Base-by-base conservation (phyloP, 805 yeast species). In the Candida jianshihensis region DNA sequence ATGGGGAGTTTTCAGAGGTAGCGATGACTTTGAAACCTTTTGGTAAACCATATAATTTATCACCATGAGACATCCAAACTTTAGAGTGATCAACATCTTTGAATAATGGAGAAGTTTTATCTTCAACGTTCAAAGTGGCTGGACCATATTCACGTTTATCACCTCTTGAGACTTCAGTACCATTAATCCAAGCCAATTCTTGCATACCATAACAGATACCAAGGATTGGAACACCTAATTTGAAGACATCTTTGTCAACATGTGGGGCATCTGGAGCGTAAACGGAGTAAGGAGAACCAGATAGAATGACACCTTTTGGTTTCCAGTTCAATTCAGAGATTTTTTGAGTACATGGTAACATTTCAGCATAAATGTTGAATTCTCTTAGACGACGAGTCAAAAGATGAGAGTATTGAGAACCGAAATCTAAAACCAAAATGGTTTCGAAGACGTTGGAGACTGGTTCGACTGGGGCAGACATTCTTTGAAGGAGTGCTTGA, bases 61-160 rank as follows among this genome's bases (percentile, higher is more conserved):
- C 98, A 57, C 96, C 96, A 64, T 92, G 98, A 33, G 97, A 89
- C 98, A 92, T 92, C 98, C 98, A 92, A 44, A 92, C 97, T 61
- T 82, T 89, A 41, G 95, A 87, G 68, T 92, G 82, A 63, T 88
- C 94, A 51, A 92, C 86, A 43, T 81, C 96, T 45, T 78, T 71
- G 66, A 92, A 92, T 44, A 92, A 70, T 16, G 84, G 78, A 61
- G 86, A 77, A 16, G 63, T 39, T 29, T 64, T 46, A 57, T 86
- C 92, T 51, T 73, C 69, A 39, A 87, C 94, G 49, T 78, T 71
- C 60, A 92, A 72, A 40, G 84, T 78, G 42, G 98, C 96, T 34
- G 96, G 96, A 43, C 98, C 98, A 59, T 90, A 92, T 68, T 92
- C 98, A 66, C 97, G 81, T 73, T 90, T 89, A 55, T 86, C 96